Evolutionary conservation across 2,329 filamentous ascomycete species (phyloP), one percentile per base, ranked within the genome.

Genomic region (Arthrobotrys pseudoclavata): DNA sequence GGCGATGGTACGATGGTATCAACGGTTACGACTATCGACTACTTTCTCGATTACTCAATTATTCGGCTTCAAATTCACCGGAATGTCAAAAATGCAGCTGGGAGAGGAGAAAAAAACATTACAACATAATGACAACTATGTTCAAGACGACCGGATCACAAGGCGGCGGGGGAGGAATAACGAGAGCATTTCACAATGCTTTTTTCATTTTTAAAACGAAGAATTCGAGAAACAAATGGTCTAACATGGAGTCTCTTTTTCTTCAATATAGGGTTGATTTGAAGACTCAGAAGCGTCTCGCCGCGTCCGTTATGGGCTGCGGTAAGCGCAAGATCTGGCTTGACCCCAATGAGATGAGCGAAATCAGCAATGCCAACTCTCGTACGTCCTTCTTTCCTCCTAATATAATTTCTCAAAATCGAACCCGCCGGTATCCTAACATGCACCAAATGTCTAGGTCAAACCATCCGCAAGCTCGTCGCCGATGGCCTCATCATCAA

Each of bases 271-370:
- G 96, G 96, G 94, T 97, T 92, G 98, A 98, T 87, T 92, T 99
- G 88, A 92, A 91, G 87, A 98, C 96, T 87, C 96, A 99, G 91
- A 99, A 99, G 92, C 95, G 96, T 89, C 94, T 99, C 85, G 96
- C 96, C 87, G 93, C 96, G 85, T 92, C 95, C 87, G 96, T 99
- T 87, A 93, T 97, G 87, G 94, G 94, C 90, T 97, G 93, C 89
- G 96, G 96, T 86, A 91, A 99, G 92, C 93, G 95, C 91, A 99
- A 99, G 93, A 97, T 99, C 89, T 99, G 96, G 96, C 94, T 99
- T 86, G 96, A 99, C 88, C 96, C 96, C 87, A 98, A 96, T 87
- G 96, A 99, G 90, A 91, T 94, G 88, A 96, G 88, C 90, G 96
- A 99, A 89, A 99, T 99, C 89, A 94, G 92, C 89, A 98, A 97